phyloP scores from a whole-genome alignment of 139 green algal species.

The Yamagishiella unicocca region DNA sequence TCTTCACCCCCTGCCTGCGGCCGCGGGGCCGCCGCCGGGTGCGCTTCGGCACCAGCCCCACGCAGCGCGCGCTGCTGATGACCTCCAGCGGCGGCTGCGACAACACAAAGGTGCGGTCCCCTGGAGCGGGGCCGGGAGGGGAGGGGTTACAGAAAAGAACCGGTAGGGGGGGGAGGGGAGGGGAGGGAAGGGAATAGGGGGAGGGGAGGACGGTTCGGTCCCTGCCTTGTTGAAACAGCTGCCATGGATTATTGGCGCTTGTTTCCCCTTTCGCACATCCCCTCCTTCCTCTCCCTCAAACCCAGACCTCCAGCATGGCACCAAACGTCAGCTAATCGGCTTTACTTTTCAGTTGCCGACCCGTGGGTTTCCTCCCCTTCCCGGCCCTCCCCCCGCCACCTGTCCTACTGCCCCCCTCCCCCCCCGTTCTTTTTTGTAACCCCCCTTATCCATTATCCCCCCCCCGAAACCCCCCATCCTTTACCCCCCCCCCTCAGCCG shows the following conservation, averaged over 20 bases:
- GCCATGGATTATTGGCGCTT: too few relatives aligned
- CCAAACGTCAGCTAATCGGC: neutral
- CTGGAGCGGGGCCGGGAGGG: neutral
- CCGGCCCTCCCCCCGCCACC: too few relatives aligned
- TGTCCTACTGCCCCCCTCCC: too few relatives aligned
- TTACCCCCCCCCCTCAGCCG: neutral
- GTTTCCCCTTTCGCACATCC: neutral
- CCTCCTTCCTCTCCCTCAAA: neutral
- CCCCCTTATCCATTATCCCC: too few relatives aligned
- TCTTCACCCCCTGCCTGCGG: conserved; percentile 28
- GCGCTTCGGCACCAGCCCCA: neutral
- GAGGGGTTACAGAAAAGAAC: neutral
- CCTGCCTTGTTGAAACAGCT: too few relatives aligned
- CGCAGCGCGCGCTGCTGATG: neutral
- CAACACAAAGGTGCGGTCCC: neutral
- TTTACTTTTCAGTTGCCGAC: neutral
- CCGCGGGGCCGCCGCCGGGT: neutral
- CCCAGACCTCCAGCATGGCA: neutral
- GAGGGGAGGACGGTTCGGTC: neutral
- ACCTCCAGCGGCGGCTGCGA: neutral
- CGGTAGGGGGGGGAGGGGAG: neutral
- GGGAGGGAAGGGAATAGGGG: neutral
- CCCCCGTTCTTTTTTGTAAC: neutral
- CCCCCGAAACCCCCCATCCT: too few relatives aligned
- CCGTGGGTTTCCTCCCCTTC: too few relatives aligned